Evolutionary conservation across 2,329 filamentous ascomycete genomes (phyloP).

Genomic region (Lachnellula occidentalis): DNA sequence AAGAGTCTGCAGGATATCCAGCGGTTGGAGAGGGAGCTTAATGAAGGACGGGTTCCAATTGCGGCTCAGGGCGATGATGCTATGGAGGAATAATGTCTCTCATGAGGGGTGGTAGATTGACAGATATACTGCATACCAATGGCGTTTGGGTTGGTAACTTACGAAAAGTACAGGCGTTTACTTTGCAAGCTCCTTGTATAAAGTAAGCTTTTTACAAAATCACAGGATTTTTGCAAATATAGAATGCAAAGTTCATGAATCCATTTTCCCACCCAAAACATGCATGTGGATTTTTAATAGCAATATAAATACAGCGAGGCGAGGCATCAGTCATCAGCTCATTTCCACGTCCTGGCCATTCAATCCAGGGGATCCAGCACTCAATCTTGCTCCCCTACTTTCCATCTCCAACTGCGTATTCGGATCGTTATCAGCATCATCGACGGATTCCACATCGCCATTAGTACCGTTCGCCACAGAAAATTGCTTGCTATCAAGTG

Average conservation of each 20-base stretch:
- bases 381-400: conserved; percentile 16
- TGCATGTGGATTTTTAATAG: neutral
- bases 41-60: conserved; percentile 78
- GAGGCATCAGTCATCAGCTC: conserved; percentile 11
- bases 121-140: neutral
- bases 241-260: neutral
- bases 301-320: neutral
- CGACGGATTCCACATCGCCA: conserved; percentile 5
- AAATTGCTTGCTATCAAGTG: conserved; percentile 26
- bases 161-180: conserved; percentile 7
- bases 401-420: conserved; percentile 31
- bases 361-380: conserved; percentile 12
- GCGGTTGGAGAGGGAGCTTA: conserved; percentile 82
- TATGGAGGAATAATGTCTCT: conserved; percentile 53
- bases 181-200: neutral
- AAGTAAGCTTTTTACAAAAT: neutral
- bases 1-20: conserved; percentile 88
- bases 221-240: neutral
- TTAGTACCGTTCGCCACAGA: conserved; percentile 5
- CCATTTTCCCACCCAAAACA: neutral
- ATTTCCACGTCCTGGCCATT: conserved; percentile 29
- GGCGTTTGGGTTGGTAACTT: conserved; percentile 10
- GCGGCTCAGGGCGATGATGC: conserved; percentile 52
- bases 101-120: neutral
- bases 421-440: conserved; percentile 20